phyloP scores from a whole-genome alignment of 495 filamentous ascomycete species.

The Neurospora tetrasperma region DNA sequence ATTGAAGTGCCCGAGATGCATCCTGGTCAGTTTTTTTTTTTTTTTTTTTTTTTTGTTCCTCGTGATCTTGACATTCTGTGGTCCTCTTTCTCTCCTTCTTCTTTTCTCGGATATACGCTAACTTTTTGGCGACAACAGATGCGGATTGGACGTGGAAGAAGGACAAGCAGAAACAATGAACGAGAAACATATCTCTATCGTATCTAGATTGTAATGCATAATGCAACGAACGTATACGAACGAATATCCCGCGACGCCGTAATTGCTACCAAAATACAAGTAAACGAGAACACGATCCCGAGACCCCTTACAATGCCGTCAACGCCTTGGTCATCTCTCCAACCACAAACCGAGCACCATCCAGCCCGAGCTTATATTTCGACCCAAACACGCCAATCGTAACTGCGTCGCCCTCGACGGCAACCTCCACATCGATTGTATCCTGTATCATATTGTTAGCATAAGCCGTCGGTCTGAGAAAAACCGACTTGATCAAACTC shows the following conservation, averaged over 20 bases:
- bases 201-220: neutral
- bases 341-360: neutral
- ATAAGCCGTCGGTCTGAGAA: neutral
- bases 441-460: constrained; percentile 24
- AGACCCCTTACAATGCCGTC: neutral
- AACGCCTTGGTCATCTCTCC: neutral
- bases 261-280: neutral
- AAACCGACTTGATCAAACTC: constrained; percentile 4
- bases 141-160: constrained; percentile 14
- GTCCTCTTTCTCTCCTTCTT: too few relatives aligned
- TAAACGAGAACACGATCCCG: neutral
- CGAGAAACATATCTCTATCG: neutral
- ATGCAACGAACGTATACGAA: neutral
- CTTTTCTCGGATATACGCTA: neutral
- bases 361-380: constrained; percentile 1
- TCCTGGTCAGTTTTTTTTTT: constrained; percentile 25
- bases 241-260: neutral
- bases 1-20: constrained; percentile 52
- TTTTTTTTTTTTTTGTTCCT: neutral
- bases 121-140: constrained; percentile 1
- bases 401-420: constrained; percentile 31
- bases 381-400: constrained; percentile 46
- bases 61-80: too few relatives aligned
- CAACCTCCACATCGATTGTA: constrained; percentile 45
- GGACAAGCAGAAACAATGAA: neutral